These are phyloP conservation scores for Rhizoclosmatium globosum DNA, from an alignment of 192 early-diverging fungal species.

Conservation along the genomic window DNA sequence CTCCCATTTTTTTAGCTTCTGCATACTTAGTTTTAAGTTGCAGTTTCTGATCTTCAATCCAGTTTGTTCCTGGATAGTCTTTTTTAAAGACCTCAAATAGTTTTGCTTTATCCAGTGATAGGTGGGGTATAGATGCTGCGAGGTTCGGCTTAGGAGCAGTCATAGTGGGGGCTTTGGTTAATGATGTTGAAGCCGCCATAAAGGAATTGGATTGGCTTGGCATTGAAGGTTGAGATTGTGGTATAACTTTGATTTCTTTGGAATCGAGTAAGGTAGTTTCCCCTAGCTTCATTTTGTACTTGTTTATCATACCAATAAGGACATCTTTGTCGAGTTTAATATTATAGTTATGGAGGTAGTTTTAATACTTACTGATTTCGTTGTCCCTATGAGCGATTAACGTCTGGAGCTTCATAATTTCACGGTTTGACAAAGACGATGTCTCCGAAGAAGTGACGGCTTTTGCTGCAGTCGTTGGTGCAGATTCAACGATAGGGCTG, in stretches of 20 bases:
- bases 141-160: slow-evolving; percentile 24
- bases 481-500: background rate
- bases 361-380: slow-evolving; percentile 60
- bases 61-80: slow-evolving; percentile 56
- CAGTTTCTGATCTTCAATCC: slow-evolving; percentile 69
- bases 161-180: background rate
- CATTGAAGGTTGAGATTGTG: background rate
- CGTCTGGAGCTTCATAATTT: slow-evolving; percentile 43
- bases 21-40: slow-evolving; percentile 62
- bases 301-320: slow-evolving; percentile 61
- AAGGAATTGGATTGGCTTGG: background rate
- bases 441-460: background rate
- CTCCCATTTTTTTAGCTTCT: slow-evolving; percentile 62
- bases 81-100: slow-evolving; percentile 65
- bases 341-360: background rate
- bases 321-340: slow-evolving; percentile 46
- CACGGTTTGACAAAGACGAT: background rate
- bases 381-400: slow-evolving; percentile 63
- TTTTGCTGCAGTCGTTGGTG: background rate
- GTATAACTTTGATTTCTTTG: background rate
- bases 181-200: background rate
- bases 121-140: slow-evolving; percentile 39
- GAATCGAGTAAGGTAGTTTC: slow-evolving; percentile 23
- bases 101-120: slow-evolving; percentile 63
- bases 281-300: slow-evolving; percentile 50